Evolutionary conservation across 2,329 filamentous ascomycete genomes (phyloP).

Genomic region (Fusarium foetens): DNA sequence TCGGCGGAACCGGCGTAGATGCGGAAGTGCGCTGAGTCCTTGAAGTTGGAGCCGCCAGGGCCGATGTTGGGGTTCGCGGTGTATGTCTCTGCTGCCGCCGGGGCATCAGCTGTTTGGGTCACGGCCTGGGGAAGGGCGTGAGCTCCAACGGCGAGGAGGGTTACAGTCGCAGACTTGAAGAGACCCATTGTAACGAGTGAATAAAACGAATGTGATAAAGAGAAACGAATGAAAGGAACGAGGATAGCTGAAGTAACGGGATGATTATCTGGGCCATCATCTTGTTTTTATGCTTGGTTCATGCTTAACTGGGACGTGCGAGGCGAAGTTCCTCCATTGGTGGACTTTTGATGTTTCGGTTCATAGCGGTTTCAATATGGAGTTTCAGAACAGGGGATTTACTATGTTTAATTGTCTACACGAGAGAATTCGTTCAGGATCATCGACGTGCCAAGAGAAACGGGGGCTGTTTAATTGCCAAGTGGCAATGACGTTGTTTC

Average conservation of each 20-base stretch:
- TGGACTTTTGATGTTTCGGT: constrained; percentile 7
- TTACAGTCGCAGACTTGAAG: constrained; percentile 16
- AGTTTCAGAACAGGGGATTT: constrained; percentile 15
- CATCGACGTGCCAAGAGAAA: background rate
- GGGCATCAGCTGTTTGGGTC: constrained; percentile 4
- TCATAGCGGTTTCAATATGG: constrained; percentile 11
- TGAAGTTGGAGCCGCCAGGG: constrained; percentile 47
- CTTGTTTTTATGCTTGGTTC: constrained; percentile 7
- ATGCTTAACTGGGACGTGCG: background rate
- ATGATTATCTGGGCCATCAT: background rate
- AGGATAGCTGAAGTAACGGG: background rate
- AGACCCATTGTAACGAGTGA: constrained; percentile 25
- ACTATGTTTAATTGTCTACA: background rate
- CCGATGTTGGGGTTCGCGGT: constrained; percentile 47
- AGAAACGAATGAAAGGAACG: constrained; percentile 3
- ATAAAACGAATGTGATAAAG: background rate
- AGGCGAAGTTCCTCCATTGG: background rate
- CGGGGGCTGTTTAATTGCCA: constrained; percentile 14
- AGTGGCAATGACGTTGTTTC: constrained; percentile 8
- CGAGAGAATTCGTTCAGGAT: background rate
- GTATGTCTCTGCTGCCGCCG: constrained; percentile 37
- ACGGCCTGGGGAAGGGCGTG: constrained; percentile 31
- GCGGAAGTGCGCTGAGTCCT: constrained; percentile 54
- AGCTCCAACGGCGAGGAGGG: constrained; percentile 26
- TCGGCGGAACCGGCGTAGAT: constrained; percentile 46